These are phyloP conservation scores for Liquidambar formosana DNA, from an alignment of 164 flowering plant genomes.

Conservation along the genomic window DNA sequence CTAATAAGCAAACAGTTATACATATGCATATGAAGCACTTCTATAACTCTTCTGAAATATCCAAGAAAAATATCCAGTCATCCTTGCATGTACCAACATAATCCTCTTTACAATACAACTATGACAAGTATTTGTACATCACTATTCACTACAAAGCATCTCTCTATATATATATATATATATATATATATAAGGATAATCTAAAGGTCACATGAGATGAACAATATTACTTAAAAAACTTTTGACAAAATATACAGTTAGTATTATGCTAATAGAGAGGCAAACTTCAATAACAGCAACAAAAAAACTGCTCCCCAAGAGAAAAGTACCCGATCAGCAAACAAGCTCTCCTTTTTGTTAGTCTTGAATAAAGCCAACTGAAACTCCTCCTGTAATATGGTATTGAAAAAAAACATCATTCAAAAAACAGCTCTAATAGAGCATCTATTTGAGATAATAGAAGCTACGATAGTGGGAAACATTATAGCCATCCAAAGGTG, in stretches of 20 bases:
- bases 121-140: neutral
- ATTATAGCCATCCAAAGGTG: neutral
- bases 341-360: slow-evolving; percentile 81
- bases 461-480: neutral
- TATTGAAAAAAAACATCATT: neutral
- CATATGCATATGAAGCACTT: neutral
- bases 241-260: neutral
- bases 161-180: no score
- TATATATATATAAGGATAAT: no score
- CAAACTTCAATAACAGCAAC: neutral
- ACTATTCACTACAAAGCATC: no score
- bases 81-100: neutral
- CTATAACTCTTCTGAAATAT: neutral
- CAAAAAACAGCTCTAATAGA: neutral
- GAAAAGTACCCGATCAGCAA: slow-evolving; percentile 73
- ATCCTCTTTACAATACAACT: neutral
- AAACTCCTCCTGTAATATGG: slow-evolving; percentile 68
- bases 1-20: neutral
- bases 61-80: neutral
- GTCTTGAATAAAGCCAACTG: slow-evolving; percentile 89
- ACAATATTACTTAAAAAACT: neutral
- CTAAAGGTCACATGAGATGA: neutral
- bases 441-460: neutral
- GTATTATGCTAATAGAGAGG: neutral
- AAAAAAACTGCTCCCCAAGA: neutral